phyloP scores from a whole-genome alignment of 2,329 filamentous ascomycete genomes.

The Fusarium sp. region DNA sequence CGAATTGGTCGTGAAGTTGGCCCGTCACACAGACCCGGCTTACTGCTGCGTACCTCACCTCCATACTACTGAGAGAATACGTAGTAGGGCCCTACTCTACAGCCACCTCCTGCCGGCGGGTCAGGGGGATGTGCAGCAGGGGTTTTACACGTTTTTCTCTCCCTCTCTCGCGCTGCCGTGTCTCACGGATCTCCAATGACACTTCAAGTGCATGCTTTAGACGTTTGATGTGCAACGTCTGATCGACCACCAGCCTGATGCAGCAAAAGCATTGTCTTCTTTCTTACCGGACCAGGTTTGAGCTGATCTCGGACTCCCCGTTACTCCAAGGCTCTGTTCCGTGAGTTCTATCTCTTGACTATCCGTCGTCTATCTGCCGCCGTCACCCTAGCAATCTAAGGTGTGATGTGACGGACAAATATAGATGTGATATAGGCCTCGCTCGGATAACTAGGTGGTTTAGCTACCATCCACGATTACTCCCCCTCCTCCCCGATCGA shows the following conservation, averaged over 20 bases:
- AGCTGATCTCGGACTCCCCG: slow-evolving; percentile 21
- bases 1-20: slow-evolving; percentile 34
- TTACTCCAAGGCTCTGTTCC: not conserved
- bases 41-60: too few relatives aligned
- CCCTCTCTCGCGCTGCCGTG: not conserved
- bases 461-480: slow-evolving; percentile 21
- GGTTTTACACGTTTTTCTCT: slow-evolving; percentile 32
- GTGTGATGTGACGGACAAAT: slow-evolving; percentile 41
- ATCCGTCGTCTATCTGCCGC: slow-evolving; percentile 17
- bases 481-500: slow-evolving; percentile 34
- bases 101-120: slow-evolving; percentile 27
- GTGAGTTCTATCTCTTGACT: not conserved
- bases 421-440: slow-evolving; percentile 28
- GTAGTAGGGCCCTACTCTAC: slow-evolving; percentile 11
- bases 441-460: slow-evolving; percentile 3
- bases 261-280: slow-evolving; percentile 33
- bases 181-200: slow-evolving; percentile 34
- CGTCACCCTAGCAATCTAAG: not conserved
- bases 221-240: slow-evolving; percentile 33
- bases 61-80: not conserved
- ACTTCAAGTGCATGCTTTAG: slow-evolving; percentile 22
- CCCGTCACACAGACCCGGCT: slow-evolving; percentile 22
- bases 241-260: slow-evolving; percentile 37
- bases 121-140: slow-evolving; percentile 44
- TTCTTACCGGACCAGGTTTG: slow-evolving; percentile 41